Evolutionary conservation across 257 asterid genomes (phyloP), one percentile per base, ranked within the genome.

Genomic region (Salvia splendens): DNA sequence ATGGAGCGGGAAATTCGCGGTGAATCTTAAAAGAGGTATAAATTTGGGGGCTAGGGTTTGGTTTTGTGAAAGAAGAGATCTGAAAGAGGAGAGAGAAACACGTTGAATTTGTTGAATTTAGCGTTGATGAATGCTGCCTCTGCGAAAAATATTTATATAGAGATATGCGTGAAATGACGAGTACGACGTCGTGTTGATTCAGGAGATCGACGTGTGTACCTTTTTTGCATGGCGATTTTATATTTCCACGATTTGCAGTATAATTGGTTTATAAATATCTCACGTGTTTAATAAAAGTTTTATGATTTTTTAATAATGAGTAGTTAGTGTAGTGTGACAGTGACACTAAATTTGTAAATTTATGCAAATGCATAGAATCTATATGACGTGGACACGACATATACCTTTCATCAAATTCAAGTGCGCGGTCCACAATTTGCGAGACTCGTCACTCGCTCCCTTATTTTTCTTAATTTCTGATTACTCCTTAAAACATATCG

Each of bases 41-140:
- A 67, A 79, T 74, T 77, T 63, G 79, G 80, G 84, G 69, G 35
- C 77, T 82, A 82, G 87, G 87, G 84, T 77, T 82, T 74, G 32
- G 65, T 50, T 62, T 48, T 48, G 67, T 14, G 53, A 59, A 64
- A 8, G 53, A 14, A 54, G 24, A 62, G 28, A 32, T n/a, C n/a
- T 17, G 70, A 46, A 50, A 6, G 75, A 53, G 24, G 15, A 28
- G 75, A 69, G 71, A 61, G 48, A 20, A 33, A 60, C 42, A 56
- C 70, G 79, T 79, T 71, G 80, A 75, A 68, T 49, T 59, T 36
- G 60, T 63, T 16, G 74, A 54, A n/a, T 14, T 32, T 66, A 33
- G 65, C 45, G 56, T 61, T 12, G 75, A 51, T 61, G 60, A 51
- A 73, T 15, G 46, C 10, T 46, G 79, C n/a, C 72, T 50, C 68